Evolutionary conservation across 305 asterid genomes (phyloP).

Genomic region (Fraxinus floribunda): DNA sequence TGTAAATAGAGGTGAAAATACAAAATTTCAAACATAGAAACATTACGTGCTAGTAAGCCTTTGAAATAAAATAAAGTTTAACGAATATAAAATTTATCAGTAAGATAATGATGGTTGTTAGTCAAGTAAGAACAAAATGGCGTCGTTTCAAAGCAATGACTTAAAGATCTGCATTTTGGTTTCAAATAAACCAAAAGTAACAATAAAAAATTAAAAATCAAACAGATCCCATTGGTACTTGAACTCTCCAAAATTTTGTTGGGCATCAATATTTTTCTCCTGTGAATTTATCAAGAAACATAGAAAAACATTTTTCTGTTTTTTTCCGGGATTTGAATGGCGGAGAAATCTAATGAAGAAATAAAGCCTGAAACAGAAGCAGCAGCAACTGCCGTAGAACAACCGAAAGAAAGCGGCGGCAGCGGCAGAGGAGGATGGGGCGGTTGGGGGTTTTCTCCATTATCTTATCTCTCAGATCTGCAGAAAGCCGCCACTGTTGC

Average conservation of each 20-base stretch:
- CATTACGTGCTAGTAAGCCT: too few relatives aligned
- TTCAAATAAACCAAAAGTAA: constrained; percentile 14
- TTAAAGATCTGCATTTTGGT: background rate
- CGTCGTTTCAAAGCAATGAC: background rate
- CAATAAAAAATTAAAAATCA: background rate
- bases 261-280: background rate
- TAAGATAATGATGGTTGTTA: constrained; percentile 8
- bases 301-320: background rate
- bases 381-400: constrained; percentile 22
- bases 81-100: too few relatives aligned
- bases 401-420: constrained; percentile 12
- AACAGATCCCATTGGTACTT: background rate
- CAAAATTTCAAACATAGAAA: too few relatives aligned
- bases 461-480: constrained; percentile 60
- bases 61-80: too few relatives aligned
- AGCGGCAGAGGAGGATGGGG: constrained; percentile 51
- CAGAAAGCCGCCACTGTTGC: constrained; percentile 60
- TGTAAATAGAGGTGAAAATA: too few relatives aligned
- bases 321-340: constrained; percentile 25
- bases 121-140: constrained; percentile 22
- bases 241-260: constrained; percentile 1
- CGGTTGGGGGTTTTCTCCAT: constrained; percentile 60
- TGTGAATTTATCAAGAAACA: background rate
- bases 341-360: constrained; percentile 43
- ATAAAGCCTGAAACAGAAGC: constrained; percentile 32